A percentile compares a stretch with the other conserved stretches of the same genome.
Conservation (phyloP, 805 yeast species). For the Middelhovenomyces tepae region DNA sequence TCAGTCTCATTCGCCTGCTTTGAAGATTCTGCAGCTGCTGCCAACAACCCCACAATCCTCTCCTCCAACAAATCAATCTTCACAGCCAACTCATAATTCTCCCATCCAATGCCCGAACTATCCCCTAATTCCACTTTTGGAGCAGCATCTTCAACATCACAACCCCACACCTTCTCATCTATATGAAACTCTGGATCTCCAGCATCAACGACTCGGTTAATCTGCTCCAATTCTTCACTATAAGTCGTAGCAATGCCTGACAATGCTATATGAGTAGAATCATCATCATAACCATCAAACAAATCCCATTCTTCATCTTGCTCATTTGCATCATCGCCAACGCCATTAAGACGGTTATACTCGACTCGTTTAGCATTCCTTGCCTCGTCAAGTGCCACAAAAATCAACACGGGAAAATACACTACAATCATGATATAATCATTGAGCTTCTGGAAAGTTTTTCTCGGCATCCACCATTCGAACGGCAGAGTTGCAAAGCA, state of each 20-base stretch:
- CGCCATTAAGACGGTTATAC: constrained; percentile 55
- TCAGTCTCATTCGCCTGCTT: constrained; percentile 1
- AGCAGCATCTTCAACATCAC: constrained; percentile 38
- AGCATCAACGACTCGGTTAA: constrained; percentile 54
- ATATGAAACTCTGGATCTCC: constrained; percentile 60
- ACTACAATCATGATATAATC: constrained; percentile 52
- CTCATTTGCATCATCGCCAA: constrained; percentile 75
- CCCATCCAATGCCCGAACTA: constrained; percentile 15
- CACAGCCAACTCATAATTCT: constrained; percentile 12
- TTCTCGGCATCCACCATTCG: constrained; percentile 29
- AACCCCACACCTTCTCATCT: constrained; percentile 41
- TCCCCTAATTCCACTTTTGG: constrained; percentile 50
- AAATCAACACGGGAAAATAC: constrained; percentile 57
- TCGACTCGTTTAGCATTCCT: constrained; percentile 58
- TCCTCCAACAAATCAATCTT: constrained; percentile 14
- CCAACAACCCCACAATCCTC: constrained; percentile 11
- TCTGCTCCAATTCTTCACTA: constrained; percentile 23
- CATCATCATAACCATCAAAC: constrained; percentile 57
- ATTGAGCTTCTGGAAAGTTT: constrained; percentile 36
- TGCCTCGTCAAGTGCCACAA: constrained; percentile 57
- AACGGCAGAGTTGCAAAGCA: constrained; percentile 39
- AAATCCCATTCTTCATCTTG: constrained; percentile 73
- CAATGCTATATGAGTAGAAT: constrained; percentile 33
- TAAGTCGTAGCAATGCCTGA: constrained; percentile 30
- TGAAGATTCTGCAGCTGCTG: constrained; percentile 1